phyloP scores from a whole-genome alignment of 306 rosid genomes.

The Arachis stenosperma region DNA sequence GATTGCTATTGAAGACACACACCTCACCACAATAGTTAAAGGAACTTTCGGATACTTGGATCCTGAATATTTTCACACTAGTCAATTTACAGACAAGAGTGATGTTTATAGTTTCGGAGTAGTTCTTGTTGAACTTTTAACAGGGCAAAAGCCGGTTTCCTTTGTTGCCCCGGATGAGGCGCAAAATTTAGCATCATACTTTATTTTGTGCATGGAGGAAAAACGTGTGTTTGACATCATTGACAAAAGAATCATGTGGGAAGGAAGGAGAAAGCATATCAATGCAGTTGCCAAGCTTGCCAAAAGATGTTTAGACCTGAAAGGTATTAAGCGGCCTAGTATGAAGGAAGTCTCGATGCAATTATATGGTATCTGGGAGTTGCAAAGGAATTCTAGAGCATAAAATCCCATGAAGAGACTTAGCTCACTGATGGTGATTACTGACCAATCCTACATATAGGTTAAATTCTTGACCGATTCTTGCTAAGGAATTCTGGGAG shows the following conservation, averaged over 20 bases:
- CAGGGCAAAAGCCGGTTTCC: constrained; percentile 34
- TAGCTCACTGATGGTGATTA: constrained; percentile 5
- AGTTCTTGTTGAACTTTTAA: constrained; percentile 42
- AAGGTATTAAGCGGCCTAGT: constrained; percentile 45
- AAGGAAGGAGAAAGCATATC: constrained; percentile 30
- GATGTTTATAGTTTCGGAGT: constrained; percentile 44
- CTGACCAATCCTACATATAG: neutral
- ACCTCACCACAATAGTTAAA: constrained; percentile 36
- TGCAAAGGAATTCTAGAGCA: neutral
- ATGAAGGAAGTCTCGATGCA: constrained; percentile 51
- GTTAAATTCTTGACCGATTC: neutral
- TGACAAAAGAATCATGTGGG: constrained; percentile 22
- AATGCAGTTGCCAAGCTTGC: constrained; percentile 45
- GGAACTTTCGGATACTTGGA: constrained; percentile 44
- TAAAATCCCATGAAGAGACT: constrained; percentile 24
- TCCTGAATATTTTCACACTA: constrained; percentile 42
- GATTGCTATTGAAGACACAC: constrained; percentile 38
- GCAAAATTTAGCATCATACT: constrained; percentile 10
- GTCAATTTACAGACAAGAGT: constrained; percentile 45
- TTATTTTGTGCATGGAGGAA: neutral
- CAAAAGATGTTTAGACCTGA: constrained; percentile 41
- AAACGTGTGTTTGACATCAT: constrained; percentile 18
- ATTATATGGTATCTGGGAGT: constrained; percentile 35
- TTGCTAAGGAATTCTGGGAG: too few species aligned
- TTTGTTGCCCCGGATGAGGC: neutral